Conservation (phyloP, 768 basidiomycete genomes). For the Hirschioporus abietinus region DNA sequence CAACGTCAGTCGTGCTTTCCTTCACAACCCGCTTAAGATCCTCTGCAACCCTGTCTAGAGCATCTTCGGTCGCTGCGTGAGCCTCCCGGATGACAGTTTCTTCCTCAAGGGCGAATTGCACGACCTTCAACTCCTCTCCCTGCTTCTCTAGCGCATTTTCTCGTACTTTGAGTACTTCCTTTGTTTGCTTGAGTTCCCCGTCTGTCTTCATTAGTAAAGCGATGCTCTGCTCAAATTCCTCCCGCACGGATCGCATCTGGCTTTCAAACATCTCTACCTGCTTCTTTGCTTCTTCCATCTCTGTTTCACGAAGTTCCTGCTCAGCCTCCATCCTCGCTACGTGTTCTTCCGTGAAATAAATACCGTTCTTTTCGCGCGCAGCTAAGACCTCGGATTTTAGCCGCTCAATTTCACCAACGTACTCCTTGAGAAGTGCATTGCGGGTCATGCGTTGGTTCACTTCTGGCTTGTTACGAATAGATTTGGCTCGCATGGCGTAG, state of each 20-base stretch:
- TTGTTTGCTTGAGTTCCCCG: slow-evolving; percentile 64
- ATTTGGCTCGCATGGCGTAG: slow-evolving; percentile 92
- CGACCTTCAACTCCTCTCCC: slow-evolving; percentile 51
- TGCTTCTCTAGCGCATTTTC: slow-evolving; percentile 47
- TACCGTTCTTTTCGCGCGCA: slow-evolving; percentile 93
- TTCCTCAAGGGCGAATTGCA: slow-evolving; percentile 65
- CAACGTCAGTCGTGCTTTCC: slow-evolving; percentile 69
- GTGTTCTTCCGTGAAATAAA: slow-evolving; percentile 86
- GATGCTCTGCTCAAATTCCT: slow-evolving; percentile 91
- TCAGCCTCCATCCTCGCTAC: slow-evolving; percentile 81
- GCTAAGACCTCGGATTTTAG: slow-evolving; percentile 87
- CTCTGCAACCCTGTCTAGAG: slow-evolving; percentile 66
- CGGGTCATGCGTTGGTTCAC: slow-evolving; percentile 92
- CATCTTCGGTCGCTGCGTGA: slow-evolving; percentile 67
- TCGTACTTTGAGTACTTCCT: slow-evolving; percentile 47
- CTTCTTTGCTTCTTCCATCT: slow-evolving; percentile 76
- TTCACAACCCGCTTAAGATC: slow-evolving; percentile 58
- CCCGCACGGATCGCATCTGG: slow-evolving; percentile 71
- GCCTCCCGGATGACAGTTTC: slow-evolving; percentile 75
- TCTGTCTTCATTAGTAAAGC: slow-evolving; percentile 69
- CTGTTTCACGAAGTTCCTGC: slow-evolving; percentile 70
- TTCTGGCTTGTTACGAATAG: slow-evolving; percentile 93
- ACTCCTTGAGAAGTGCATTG: slow-evolving; percentile 89
- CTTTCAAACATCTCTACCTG: slow-evolving; percentile 80
- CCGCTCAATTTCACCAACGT: slow-evolving; percentile 88